Conservation (phyloP, 208 protist species). For the Wallacemonas sp. region DNA sequence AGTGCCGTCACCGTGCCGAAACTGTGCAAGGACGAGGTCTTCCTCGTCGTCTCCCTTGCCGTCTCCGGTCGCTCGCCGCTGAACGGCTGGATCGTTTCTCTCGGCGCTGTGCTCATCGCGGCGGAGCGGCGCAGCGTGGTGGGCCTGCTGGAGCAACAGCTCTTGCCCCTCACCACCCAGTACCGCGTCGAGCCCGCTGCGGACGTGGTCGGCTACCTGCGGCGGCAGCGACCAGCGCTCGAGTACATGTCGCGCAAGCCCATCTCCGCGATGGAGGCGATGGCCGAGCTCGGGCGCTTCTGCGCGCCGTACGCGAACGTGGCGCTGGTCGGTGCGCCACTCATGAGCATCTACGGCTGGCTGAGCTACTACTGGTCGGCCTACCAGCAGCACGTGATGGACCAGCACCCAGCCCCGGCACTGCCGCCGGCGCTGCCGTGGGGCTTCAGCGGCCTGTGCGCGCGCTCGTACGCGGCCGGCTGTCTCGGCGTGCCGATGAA, state of each 20-base stretch:
- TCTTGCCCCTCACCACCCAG: neutral
- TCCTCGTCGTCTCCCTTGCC: constrained; percentile 22
- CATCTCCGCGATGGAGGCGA: constrained; percentile 7
- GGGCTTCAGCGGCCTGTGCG: constrained; percentile 32
- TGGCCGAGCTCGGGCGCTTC: constrained; percentile 22
- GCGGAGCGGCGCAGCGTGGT: constrained; percentile 16
- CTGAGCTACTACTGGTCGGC: constrained; percentile 29
- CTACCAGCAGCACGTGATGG: constrained; percentile 1
- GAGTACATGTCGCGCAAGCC: constrained; percentile 20
- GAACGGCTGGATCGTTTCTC: constrained; percentile 29
- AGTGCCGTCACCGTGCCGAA: neutral
- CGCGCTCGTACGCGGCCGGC: constrained; percentile 19
- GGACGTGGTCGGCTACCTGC: constrained; percentile 21
- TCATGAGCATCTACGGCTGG: constrained; percentile 32
- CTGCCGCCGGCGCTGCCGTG: constrained; percentile 24
- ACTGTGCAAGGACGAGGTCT: constrained; percentile 27
- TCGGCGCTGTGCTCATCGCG: constrained; percentile 22
- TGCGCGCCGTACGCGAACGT: constrained; percentile 25
- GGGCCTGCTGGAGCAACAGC: constrained; percentile 14
- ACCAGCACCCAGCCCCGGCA: neutral
- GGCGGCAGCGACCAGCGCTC: constrained; percentile 24
- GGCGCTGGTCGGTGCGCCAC: constrained; percentile 27
- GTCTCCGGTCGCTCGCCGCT: constrained; percentile 26
- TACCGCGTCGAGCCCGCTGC: constrained; percentile 3
- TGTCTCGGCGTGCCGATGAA: constrained; percentile 20